Evolutionary conservation across 140 eudicot genomes (phyloP).

Genomic region (Oenanthe javanica): DNA sequence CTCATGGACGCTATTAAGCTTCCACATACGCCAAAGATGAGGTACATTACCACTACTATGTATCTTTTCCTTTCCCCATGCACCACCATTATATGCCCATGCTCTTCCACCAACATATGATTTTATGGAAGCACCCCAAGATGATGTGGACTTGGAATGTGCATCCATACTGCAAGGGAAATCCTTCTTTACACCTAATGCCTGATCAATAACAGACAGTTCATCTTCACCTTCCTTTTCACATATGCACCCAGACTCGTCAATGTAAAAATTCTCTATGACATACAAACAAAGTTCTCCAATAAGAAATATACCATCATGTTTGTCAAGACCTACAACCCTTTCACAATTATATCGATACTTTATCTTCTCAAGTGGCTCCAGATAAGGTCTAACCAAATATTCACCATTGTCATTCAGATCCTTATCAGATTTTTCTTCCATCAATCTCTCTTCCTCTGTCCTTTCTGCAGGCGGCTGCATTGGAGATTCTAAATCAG

Average conservation of each 20-base stretch:
- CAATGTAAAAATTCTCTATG: slow-evolving; percentile 86
- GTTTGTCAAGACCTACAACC: slow-evolving; percentile 92
- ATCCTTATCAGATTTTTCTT: slow-evolving; percentile 77
- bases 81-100: slow-evolving; percentile 89
- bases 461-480: slow-evolving; percentile 48
- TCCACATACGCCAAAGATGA: slow-evolving; percentile 98
- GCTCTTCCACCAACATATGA: slow-evolving; percentile 68
- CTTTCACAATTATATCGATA: slow-evolving; percentile 88
- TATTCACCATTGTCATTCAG: slow-evolving; percentile 80
- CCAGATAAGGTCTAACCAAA: slow-evolving; percentile 83
- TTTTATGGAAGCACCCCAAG: slow-evolving; percentile 50
- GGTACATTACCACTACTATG: slow-evolving; percentile 65
- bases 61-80: slow-evolving; percentile 92
- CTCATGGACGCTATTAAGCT: slow-evolving; percentile 93
- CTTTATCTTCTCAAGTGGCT: slow-evolving; percentile 79
- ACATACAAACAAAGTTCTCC: slow-evolving; percentile 87
- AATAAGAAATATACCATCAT: slow-evolving; percentile 86
- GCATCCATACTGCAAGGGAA: slow-evolving; percentile 43
- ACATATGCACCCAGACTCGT: slow-evolving; percentile 81
- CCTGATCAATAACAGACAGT: slow-evolving; percentile 85
- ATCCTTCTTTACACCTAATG: slow-evolving; percentile 89
- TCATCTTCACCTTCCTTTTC: slow-evolving; percentile 87
- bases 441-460: slow-evolving; percentile 50
- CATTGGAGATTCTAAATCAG: slow-evolving; percentile 68
- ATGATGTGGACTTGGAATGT: slow-evolving; percentile 60